Base-by-base conservation (phyloP, 352 stramenopile genomes). In the Phytopythium litorale region DNA sequence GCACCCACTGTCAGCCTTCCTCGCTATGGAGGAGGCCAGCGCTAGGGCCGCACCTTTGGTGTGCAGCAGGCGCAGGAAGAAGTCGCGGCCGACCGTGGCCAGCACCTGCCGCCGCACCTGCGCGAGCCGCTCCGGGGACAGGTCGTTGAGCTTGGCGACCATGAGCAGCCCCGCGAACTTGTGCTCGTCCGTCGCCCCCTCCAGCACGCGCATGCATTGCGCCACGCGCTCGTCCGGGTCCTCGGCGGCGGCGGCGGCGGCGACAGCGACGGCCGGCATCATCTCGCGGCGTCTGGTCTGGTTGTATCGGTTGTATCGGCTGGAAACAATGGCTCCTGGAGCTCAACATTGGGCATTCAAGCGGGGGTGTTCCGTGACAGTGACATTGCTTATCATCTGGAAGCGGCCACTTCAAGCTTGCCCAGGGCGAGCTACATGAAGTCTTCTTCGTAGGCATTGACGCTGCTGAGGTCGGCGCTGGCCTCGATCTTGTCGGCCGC, bases 161-260 rank as follows among this genome's bases (percentile, higher is more conserved):
- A 96, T 96, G 40, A 94, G 75, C 71, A 96, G 64, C 1, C 87
- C 87, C 1, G 87, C 87, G 58, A 96, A 93, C 66, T 94, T 94
- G 78, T 96, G 84, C 70, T 96, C 87, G 52, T 96, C 84, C 8
- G 78, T 87, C 28, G 75, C 73, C 0, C 87, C 87, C 49, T 71
- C 65, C 40, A 96, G 71, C 68, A 93, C 87, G 21, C 65, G 71
- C 68, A 96, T 68, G 51, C 87, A 96, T 37, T 91, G 76, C 57
- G 65, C 65, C 28, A 81, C 61, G 51, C 72, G 75, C 58, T 77
- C 66, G 21, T 48, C 60, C 13, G 28, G 55, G 9, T 56, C 56
- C 12, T 57, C 46, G 55, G 42, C 42, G 42, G 60, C 40, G 55
- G 42, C 33, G 42, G 40, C 55, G 25, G 46, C 33, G 35, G 23